A percentile compares a stretch with the other conserved stretches of the same genome.
These are phyloP conservation scores for Saccharomycopsis amapae DNA, from an alignment of 805 yeast genomes.

Conservation along the genomic window DNA sequence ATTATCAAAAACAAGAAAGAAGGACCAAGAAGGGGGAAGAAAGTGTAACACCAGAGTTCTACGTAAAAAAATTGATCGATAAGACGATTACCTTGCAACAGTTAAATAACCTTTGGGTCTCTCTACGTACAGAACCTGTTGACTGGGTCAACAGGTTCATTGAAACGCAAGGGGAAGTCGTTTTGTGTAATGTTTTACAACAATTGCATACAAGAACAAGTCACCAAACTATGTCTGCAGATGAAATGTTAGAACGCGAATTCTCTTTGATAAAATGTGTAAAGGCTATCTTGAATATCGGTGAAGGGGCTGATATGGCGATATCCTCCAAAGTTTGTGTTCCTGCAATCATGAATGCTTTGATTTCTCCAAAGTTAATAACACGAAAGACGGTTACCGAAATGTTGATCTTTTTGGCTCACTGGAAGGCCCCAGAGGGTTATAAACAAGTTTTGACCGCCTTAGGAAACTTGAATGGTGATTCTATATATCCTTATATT, in stretches of 20 bases:
- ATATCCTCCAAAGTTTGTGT: constrained; percentile 39
- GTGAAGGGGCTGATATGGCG: constrained; percentile 54
- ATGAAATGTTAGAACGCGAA: constrained; percentile 59
- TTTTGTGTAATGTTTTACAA: constrained; percentile 55
- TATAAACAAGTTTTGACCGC: constrained; percentile 53
- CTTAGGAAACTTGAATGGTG: constrained; percentile 34
- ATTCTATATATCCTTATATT: constrained; percentile 9
- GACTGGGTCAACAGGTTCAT: constrained; percentile 73
- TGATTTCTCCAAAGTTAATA: constrained; percentile 64
- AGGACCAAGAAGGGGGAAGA: constrained; percentile 27
- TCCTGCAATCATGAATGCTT: constrained; percentile 60
- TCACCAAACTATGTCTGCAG: constrained; percentile 22
- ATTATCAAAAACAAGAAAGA: constrained; percentile 48
- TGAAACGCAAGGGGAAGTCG: constrained; percentile 74
- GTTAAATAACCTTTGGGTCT: constrained; percentile 81
- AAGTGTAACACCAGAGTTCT: constrained; percentile 58
- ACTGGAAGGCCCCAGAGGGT: constrained; percentile 37
- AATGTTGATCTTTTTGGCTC: constrained; percentile 51
- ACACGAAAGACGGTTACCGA: constrained; percentile 81
- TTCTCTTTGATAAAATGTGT: constrained; percentile 70
- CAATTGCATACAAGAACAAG: constrained; percentile 24
- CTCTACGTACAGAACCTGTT: constrained; percentile 81
- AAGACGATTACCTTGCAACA: constrained; percentile 62
- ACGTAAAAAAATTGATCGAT: constrained; percentile 66
- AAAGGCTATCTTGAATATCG: constrained; percentile 60